Base-by-base conservation (phyloP, 352 stramenopile species). In the Globisporangium splendens region DNA sequence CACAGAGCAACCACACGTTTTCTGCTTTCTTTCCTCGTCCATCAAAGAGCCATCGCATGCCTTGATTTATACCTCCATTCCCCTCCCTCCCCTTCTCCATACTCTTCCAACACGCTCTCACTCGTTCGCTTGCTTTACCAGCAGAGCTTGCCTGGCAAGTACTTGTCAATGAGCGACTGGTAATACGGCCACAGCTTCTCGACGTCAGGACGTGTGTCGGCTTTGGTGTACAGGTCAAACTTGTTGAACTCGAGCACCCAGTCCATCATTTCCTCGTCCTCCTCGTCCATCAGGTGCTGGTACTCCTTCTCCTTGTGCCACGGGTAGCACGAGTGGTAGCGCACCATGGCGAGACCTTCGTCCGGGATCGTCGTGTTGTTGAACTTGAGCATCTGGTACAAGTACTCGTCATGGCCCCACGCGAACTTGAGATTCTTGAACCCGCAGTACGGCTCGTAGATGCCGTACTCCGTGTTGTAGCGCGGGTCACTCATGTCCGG, bases 151-250 rank as follows among this genome's bases (percentile, higher is more conserved):
- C 77, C 78, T 11, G 82, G 82, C 46, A 88, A 67, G 66, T 96
- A 98, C 66, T 97, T 98, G 66, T 97, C 86, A 44, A 98, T 92
- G 59, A 98, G 77, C 22, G 63, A 70, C 59, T 91, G 74, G 72
- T 98, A 98, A 70, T 97, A 97, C 2, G 87, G 89, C 89, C 88
- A 97, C 48, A 98, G 77, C 65, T 86, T 65, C 59, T 92, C 59
- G 43, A 95, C 78, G 53, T 93, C 79, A 3, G 83, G 84, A 50
- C 83, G 73, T 31, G 76, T 77, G 50, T 93, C 81, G 54, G 87
- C 81, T 62, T 98, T 97, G 18, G 89, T 98, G 77, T 98, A 98
- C 22, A 98, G 63, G 66, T 98, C 93, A 63, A 97, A 97, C 69
- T 93, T 91, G 73, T 97, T 96, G 66, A 98, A 97, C 68, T 92